A percentile compares a stretch with the other conserved stretches of the same genome.
Conservation (phyloP, 1,284 basidiomycete species). For the Malassezia brasiliensis region DNA sequence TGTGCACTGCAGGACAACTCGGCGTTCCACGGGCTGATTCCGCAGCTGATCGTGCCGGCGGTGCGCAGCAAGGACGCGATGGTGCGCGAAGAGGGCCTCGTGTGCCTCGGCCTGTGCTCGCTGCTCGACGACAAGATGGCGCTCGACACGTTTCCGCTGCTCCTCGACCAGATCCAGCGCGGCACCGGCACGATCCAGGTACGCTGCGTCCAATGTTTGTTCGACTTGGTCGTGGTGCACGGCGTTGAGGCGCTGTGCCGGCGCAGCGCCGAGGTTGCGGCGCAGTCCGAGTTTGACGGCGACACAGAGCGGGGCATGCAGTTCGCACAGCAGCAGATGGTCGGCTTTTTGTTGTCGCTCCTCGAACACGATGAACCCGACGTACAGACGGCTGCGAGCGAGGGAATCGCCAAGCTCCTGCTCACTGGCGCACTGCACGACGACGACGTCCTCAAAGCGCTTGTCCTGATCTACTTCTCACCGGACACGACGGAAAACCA, state of each 20-base stretch:
- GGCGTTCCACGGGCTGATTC: conserved; percentile 77
- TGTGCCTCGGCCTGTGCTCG: conserved; percentile 78
- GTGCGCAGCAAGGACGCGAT: conserved; percentile 74
- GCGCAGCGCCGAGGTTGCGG: conserved; percentile 28
- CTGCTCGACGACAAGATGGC: conserved; percentile 86
- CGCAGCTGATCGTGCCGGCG: conserved; percentile 80
- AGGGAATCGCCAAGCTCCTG: conserved; percentile 82
- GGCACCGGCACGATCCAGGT: conserved; percentile 68
- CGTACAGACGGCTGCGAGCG: conserved; percentile 67
- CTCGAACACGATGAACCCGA: conserved; percentile 59
- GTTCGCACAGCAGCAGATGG: conserved; percentile 33
- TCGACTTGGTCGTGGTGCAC: conserved; percentile 83
- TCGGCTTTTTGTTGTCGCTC: conserved; percentile 36
- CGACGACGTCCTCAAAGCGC: conserved; percentile 58
- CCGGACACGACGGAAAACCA: conserved; percentile 76
- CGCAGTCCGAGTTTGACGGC: conserved; percentile 14
- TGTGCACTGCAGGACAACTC: conserved; percentile 79
- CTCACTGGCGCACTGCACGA: conserved; percentile 58
- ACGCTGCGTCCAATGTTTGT: conserved; percentile 73
- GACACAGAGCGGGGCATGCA: conserved; percentile 17
- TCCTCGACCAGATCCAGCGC: conserved; percentile 71
- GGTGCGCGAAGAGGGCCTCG: conserved; percentile 74
- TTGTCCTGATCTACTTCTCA: conserved; percentile 75
- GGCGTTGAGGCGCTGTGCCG: conserved; percentile 64
- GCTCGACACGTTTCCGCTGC: conserved; percentile 76